These are phyloP conservation scores for Cyclocybe aegerita DNA, from an alignment of 768 basidiomycete genomes.

Conservation along the genomic window DNA sequence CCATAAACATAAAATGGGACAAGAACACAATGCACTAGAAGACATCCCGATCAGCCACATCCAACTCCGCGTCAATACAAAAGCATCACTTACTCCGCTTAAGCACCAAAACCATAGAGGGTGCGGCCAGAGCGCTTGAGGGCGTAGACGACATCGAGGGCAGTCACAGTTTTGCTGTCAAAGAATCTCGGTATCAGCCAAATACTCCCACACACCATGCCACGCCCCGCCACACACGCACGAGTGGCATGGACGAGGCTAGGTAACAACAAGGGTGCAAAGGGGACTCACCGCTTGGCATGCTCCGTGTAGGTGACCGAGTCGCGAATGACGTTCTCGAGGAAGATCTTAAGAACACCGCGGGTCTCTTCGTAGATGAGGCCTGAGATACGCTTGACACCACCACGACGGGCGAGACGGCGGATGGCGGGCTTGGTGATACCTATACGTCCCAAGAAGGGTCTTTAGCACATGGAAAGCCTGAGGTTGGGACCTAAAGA, in stretches of 20 bases:
- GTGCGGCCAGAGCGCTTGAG: conserved; percentile 76
- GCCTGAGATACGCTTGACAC: conserved; percentile 78
- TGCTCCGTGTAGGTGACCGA: conserved; percentile 95
- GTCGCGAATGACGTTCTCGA: conserved; percentile 79
- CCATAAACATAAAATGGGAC: conserved; percentile 1
- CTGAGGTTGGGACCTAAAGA: not conserved
- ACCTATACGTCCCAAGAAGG: conserved; percentile 14
- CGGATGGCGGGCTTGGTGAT: conserved; percentile 67
- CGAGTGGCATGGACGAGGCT: not conserved
- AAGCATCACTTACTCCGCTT: conserved; percentile 15
- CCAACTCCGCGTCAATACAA: not conserved
- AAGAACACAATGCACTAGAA: not conserved
- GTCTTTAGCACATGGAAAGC: too few species aligned
- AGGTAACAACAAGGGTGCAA: not conserved
- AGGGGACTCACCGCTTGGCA: conserved; percentile 64
- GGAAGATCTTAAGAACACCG: conserved; percentile 74
- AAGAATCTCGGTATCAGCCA: too few species aligned
- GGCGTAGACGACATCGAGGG: conserved; percentile 80
- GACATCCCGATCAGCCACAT: not conserved
- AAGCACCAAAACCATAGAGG: conserved; percentile 82
- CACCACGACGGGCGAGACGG: conserved; percentile 82
- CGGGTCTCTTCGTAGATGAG: conserved; percentile 83
- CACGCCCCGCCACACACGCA: too few species aligned
- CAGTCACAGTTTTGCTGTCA: conserved; percentile 79
- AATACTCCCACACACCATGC: too few species aligned